Conservation (phyloP, 495 filamentous ascomycete species). For the Astrocystis sublimbata region DNA sequence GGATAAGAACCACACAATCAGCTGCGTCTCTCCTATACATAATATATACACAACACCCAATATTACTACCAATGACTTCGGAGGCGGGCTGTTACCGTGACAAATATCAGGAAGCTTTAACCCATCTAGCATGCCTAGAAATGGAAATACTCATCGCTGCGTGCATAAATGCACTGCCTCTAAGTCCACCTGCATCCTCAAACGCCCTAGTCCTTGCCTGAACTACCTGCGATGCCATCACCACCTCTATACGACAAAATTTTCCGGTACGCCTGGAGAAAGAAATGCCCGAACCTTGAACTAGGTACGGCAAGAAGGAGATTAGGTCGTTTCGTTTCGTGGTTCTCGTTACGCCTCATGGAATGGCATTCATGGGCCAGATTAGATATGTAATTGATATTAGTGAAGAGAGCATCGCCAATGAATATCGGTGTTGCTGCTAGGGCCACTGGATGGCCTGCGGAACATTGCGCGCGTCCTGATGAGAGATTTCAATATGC, state of each 20-base stretch:
- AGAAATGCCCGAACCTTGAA: slow-evolving; percentile 14
- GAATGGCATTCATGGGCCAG: slow-evolving; percentile 12
- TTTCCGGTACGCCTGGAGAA: slow-evolving; percentile 30
- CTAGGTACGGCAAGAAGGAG: slow-evolving; percentile 14
- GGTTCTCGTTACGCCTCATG: slow-evolving; percentile 14
- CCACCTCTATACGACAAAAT: slow-evolving; percentile 18
- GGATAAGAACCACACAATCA: slow-evolving; percentile 2
- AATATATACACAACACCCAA: slow-evolving; percentile 27
- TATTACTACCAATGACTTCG: slow-evolving; percentile 13
- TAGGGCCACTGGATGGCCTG: not conserved
- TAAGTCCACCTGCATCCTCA: slow-evolving; percentile 17
- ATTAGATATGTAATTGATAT: slow-evolving; percentile 11
- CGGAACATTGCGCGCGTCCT: not conserved
- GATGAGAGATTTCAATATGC: not conserved
- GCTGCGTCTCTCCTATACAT: slow-evolving; percentile 11
- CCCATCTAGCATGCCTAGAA: slow-evolving; percentile 19
- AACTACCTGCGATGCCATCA: slow-evolving; percentile 21
- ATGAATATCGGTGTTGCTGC: not conserved
- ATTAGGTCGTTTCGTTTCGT: slow-evolving; percentile 18
- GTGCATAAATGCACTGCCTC: slow-evolving; percentile 19
- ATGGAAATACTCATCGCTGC: slow-evolving; percentile 21
- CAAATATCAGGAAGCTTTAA: slow-evolving; percentile 23
- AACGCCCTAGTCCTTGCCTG: slow-evolving; percentile 29
- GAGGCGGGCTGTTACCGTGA: slow-evolving; percentile 5
- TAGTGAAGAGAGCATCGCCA: not conserved